Conservation (phyloP, 208 protist species). For the Acanthamoeba pearcei region DNA sequence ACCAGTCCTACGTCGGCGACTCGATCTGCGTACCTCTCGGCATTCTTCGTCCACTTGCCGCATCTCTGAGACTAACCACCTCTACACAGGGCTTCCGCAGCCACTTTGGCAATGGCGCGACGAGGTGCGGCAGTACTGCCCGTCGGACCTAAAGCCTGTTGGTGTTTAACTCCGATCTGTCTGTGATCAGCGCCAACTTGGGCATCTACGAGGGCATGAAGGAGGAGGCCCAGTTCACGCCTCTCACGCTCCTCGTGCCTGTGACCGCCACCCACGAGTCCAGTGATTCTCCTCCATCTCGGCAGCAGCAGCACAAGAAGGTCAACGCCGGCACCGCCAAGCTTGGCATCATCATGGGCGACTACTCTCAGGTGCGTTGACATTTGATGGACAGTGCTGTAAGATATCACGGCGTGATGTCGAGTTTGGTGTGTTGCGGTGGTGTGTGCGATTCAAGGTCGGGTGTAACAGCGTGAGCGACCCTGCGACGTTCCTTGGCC, state of each 20-base stretch:
- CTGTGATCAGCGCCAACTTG: neutral
- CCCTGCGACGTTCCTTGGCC: constrained; percentile 7
- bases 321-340: constrained; percentile 6
- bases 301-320: neutral
- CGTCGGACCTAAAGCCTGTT: neutral
- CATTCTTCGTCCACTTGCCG: neutral
- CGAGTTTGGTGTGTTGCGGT: no score
- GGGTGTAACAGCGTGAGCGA: constrained; percentile 18
- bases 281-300: neutral
- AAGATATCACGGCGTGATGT: neutral
- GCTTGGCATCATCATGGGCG: constrained; percentile 50
- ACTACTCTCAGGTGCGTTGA: neutral
- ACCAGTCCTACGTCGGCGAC: constrained; percentile 36
- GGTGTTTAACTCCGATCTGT: neutral
- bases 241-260: neutral
- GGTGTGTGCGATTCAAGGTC: neutral
- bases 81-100: neutral
- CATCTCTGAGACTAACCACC: neutral
- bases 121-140: neutral
- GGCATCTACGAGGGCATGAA: constrained; percentile 53
- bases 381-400: no score
- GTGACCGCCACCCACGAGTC: neutral
- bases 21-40: neutral
- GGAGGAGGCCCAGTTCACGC: neutral
- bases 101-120: constrained; percentile 44